Evolutionary conservation across 2,329 filamentous ascomycete species (phyloP), one percentile per base, ranked within the genome.

Genomic region (Exophiala spinifera): DNA sequence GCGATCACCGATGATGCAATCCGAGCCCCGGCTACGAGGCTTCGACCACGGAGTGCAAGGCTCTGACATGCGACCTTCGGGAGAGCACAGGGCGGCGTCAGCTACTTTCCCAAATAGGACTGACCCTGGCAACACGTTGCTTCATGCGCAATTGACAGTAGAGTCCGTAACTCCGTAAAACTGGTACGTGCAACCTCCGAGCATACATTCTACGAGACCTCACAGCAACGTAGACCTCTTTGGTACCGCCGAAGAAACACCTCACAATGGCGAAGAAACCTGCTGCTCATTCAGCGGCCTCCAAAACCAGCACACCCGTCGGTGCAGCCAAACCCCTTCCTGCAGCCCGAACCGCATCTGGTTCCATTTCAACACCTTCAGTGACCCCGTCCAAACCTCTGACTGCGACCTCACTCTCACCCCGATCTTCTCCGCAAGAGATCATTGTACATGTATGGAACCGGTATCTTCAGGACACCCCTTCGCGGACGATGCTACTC

Each of bases 401-500:
- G 21, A 20, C 42, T 8, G 43, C 51, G 39, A 57, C 23, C 20
- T 45, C 70, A 23, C 66, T 75, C 40, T 70, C 69, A 53, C 56
- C 68, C 21, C 73, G 71, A 46, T 71, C 72, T 39, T 72, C 73
- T 37, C 57, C 70, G 21, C 63, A 74, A 67, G 77, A 86, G 65
- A 88, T 95, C 61, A 76, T 85, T 40, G 65, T 79, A 52, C 85
- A 84, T 67, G 79, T 96, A 63, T 87, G 86, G 81, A 76, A 84
- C 64, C 84, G 89, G 72, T 99, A 99, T 74, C 71, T 86, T 51
- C 76, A 86, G 63, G 80, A 84, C 64, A 99, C 94, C 42, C 85
- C 92, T 44, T 91, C 96, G 79, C 85, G 92, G 60, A 92, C 87
- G 45, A 94, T 95, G 81, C 82, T 99, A 58, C 81, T 97, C 59